These are phyloP conservation scores for Entomortierella chlamydospora DNA, from an alignment of 192 early-diverging fungal genomes.

Conservation along the genomic window DNA sequence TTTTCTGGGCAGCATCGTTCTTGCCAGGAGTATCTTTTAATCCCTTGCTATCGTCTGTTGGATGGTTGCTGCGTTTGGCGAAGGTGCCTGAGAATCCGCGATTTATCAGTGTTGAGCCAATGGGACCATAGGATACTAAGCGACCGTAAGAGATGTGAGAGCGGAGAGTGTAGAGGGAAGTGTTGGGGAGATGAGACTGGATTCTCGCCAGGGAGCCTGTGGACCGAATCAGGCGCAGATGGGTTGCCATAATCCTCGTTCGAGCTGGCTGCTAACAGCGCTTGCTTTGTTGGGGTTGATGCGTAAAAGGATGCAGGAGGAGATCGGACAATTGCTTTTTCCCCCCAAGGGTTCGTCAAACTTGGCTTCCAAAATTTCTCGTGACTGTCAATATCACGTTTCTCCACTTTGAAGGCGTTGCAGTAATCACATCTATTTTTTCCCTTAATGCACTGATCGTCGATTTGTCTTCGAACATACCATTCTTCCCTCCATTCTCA, in stretches of 20 bases:
- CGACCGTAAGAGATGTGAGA: conserved; percentile 10
- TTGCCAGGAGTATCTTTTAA: background rate
- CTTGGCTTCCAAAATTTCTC: too few species aligned
- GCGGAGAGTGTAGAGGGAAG: conserved; percentile 3
- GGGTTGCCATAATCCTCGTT: conserved; percentile 17
- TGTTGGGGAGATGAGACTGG: background rate
- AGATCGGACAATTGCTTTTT: too few species aligned
- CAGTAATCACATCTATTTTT: background rate
- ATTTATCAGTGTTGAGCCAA: background rate
- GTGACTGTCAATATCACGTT: too few species aligned
- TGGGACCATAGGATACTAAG: background rate
- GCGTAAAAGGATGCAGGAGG: background rate
- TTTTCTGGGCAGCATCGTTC: background rate
- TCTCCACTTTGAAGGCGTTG: background rate
- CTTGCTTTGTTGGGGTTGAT: background rate
- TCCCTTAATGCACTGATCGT: too few species aligned
- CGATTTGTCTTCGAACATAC: background rate
- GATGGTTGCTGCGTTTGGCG: background rate
- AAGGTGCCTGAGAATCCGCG: conserved; percentile 18
- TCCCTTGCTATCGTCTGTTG: background rate
- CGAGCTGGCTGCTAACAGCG: background rate
- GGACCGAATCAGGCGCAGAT: conserved; percentile 28
- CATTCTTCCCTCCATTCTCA: background rate
- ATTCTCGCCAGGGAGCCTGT: conserved; percentile 8
- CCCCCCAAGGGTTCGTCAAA: too few species aligned